Conservation (phyloP, 2,329 filamentous ascomycete species). For the Diaporthe helianthi region DNA sequence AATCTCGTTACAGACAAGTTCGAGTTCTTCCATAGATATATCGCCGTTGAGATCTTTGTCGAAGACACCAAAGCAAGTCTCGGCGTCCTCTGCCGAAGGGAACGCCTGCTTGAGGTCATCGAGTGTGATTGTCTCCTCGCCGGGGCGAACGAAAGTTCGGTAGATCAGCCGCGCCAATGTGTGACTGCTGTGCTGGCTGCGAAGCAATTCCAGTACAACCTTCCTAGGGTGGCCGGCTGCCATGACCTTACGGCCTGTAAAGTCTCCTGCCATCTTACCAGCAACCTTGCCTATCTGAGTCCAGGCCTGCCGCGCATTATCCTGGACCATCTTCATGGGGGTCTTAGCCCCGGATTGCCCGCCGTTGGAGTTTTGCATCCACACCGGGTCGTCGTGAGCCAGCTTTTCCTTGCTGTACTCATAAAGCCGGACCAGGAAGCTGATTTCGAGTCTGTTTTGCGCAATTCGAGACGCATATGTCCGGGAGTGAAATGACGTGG, state of each 20-base stretch:
- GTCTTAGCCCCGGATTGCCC: conserved; percentile 69
- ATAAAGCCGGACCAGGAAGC: conserved; percentile 59
- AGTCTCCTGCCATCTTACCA: conserved; percentile 86
- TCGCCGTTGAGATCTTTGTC: conserved; percentile 97
- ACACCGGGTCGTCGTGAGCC: conserved; percentile 58
- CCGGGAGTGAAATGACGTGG: conserved; percentile 87
- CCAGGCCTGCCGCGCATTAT: conserved; percentile 77
- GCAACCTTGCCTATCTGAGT: conserved; percentile 86
- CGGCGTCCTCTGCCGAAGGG: conserved; percentile 81
- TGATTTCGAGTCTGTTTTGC: conserved; percentile 89
- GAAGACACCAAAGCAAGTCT: conserved; percentile 89
- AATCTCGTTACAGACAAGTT: conserved; percentile 92
- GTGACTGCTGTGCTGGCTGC: conserved; percentile 76
- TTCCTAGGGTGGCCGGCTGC: conserved; percentile 81
- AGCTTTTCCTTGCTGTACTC: conserved; percentile 80
- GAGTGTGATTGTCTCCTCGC: conserved; percentile 75
- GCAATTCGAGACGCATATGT: conserved; percentile 93
- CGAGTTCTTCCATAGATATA: conserved; percentile 93
- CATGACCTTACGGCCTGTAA: conserved; percentile 75
- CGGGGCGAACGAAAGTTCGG: conserved; percentile 80
- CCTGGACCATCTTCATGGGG: conserved; percentile 75
- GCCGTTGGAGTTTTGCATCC: conserved; percentile 45
- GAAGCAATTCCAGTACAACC: conserved; percentile 80
- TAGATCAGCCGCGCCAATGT: conserved; percentile 88
- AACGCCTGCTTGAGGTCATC: conserved; percentile 84